Conservation (phyloP, 163 green algal genomes). For the Scenedesmus sp. region DNA sequence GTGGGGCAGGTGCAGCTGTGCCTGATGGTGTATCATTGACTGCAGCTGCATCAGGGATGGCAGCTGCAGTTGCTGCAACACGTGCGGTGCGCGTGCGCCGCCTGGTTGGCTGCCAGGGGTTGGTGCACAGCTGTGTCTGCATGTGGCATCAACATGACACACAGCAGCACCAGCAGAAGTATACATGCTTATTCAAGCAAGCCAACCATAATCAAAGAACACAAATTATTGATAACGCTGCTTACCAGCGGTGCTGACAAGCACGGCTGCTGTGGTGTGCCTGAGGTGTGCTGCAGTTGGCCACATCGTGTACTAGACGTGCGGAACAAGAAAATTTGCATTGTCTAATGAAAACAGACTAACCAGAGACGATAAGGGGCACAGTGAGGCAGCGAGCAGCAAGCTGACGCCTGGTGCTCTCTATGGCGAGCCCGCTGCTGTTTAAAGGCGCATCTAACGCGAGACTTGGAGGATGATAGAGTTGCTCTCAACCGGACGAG, state of each 20-base stretch:
- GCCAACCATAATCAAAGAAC: not conserved
- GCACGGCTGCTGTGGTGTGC: not conserved
- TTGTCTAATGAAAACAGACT: not conserved
- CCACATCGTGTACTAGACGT: not conserved
- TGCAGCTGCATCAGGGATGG: not conserved
- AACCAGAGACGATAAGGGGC: not conserved
- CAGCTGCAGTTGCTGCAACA: not conserved
- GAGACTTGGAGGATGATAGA: too few relatives aligned
- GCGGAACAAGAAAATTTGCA: not conserved
- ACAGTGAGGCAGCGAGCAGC: not conserved
- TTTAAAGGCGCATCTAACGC: too few relatives aligned
- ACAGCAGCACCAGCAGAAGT: not conserved
- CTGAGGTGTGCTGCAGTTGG: not conserved
- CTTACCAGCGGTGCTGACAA: not conserved
- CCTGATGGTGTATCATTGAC: not conserved
- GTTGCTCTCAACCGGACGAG: too few relatives aligned
- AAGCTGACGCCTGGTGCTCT: too few relatives aligned
- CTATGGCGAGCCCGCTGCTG: too few relatives aligned
- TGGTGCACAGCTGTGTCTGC: conserved; percentile 8
- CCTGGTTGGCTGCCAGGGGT: not conserved
- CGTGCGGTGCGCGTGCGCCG: not conserved
- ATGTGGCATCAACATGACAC: not conserved
- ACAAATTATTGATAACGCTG: not conserved
- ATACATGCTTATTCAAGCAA: not conserved
- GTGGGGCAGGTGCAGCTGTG: not conserved